A percentile compares a stretch with the other conserved stretches of the same genome.
Evolutionary conservation across 805 yeast species (phyloP).

Genomic region (Millerozyma miso): DNA sequence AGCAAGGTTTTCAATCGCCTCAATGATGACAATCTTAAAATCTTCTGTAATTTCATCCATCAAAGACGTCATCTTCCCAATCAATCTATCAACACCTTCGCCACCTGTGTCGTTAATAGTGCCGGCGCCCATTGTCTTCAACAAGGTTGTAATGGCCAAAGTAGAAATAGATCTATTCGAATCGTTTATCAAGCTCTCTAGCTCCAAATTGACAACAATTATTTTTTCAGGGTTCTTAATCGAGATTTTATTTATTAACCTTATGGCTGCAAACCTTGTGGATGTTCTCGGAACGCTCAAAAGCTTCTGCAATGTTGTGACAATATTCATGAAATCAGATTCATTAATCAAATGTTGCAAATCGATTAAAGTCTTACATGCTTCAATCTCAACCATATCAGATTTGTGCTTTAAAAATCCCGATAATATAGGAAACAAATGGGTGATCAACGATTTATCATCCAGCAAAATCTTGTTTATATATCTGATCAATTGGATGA

Average conservation of each 20-base stretch:
- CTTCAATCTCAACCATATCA: slow-evolving; percentile 90
- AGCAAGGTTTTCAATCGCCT: slow-evolving; percentile 89
- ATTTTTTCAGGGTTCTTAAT: slow-evolving; percentile 75
- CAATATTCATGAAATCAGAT: slow-evolving; percentile 66
- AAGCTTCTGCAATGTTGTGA: slow-evolving; percentile 69
- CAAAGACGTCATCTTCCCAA: slow-evolving; percentile 79
- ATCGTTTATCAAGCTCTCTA: slow-evolving; percentile 84
- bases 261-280: slow-evolving; percentile 88
- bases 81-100: slow-evolving; percentile 79
- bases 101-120: slow-evolving; percentile 34
- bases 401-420: slow-evolving; percentile 74
- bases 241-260: slow-evolving; percentile 83
- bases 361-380: slow-evolving; percentile 68
- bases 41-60: slow-evolving; percentile 95
- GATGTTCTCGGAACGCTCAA: slow-evolving; percentile 86
- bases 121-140: slow-evolving; percentile 87
- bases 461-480: slow-evolving; percentile 68
- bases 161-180: slow-evolving; percentile 90
- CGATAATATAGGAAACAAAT: slow-evolving; percentile 61
- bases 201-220: slow-evolving; percentile 74
- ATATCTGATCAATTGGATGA: slow-evolving; percentile 79
- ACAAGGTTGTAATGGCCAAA: slow-evolving; percentile 91
- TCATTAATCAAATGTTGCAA: slow-evolving; percentile 52
- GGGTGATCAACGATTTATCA: slow-evolving; percentile 59
- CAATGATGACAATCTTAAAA: slow-evolving; percentile 89